Conservation (phyloP, 306 rosid species). For the Adenanthera pavonina region DNA sequence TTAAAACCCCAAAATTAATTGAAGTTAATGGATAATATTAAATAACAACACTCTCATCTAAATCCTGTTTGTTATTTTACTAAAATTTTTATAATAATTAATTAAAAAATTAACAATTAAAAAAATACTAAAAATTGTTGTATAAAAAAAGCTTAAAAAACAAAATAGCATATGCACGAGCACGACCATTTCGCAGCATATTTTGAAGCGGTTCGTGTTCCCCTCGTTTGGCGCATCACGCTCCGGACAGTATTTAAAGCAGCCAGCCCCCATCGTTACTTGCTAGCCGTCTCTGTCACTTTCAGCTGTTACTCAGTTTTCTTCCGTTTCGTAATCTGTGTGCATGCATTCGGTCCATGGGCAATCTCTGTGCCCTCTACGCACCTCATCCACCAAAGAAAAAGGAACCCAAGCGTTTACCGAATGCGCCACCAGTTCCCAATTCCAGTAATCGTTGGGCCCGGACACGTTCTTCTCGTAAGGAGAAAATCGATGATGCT, state of each 20-base stretch:
- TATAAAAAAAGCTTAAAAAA: too few species aligned
- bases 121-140: too few species aligned
- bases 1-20: too few species aligned
- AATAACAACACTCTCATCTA: too few species aligned
- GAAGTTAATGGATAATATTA: too few species aligned
- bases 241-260: neutral
- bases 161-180: neutral
- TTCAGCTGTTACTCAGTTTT: neutral
- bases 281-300: neutral
- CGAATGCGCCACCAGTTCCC: conserved; percentile 49
- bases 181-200: neutral
- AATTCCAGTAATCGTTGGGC: conserved; percentile 59
- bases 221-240: neutral
- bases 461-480: conserved; percentile 60
- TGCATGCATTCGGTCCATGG: conserved; percentile 72
- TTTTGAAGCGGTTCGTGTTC: neutral
- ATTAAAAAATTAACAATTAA: too few species aligned
- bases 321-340: neutral
- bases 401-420: conserved; percentile 60
- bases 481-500: conserved; percentile 64
- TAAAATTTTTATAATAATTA: too few species aligned
- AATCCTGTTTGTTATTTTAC: too few species aligned
- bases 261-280: neutral
- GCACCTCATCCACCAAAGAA: conserved; percentile 47
- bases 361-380: conserved; percentile 76